Conservation (phyloP, 2,329 filamentous ascomycete genomes). For the Fonsecaea multimorphosa region DNA sequence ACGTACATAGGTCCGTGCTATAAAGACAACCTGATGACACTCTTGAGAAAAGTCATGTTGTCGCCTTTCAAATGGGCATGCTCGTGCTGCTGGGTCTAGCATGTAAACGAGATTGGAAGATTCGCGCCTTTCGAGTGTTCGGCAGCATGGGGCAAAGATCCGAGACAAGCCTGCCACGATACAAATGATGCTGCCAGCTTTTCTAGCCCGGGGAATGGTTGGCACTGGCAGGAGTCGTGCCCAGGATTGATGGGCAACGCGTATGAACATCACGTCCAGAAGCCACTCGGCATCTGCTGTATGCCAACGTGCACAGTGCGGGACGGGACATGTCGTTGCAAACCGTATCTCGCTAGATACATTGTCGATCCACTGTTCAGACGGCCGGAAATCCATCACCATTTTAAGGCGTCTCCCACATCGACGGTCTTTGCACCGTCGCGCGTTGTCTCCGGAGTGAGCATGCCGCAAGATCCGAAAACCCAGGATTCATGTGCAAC, state of each 20-base stretch:
- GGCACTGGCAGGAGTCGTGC: neutral
- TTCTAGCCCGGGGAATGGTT: neutral
- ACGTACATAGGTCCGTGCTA: neutral
- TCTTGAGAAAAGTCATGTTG: neutral
- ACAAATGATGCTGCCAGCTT: neutral
- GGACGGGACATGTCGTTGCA: neutral
- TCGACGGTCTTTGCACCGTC: neutral
- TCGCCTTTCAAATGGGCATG: neutral
- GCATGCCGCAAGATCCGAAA: neutral
- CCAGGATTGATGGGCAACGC: no score
- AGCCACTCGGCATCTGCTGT: neutral
- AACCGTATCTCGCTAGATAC: neutral
- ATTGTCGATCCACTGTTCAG: neutral
- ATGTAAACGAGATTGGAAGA: conserved; percentile 1
- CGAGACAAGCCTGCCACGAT: neutral
- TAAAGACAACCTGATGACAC: neutral
- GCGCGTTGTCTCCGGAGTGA: neutral
- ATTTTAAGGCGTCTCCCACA: neutral
- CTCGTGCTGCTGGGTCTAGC: neutral
- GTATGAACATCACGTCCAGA: neutral
- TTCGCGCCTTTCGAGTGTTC: neutral
- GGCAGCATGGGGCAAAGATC: neutral
- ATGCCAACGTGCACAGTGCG: neutral
- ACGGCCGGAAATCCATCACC: neutral
- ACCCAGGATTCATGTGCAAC: neutral